Evolutionary conservation across 208 protist genomes (phyloP).

Genomic region (Leishmania arabica): DNA sequence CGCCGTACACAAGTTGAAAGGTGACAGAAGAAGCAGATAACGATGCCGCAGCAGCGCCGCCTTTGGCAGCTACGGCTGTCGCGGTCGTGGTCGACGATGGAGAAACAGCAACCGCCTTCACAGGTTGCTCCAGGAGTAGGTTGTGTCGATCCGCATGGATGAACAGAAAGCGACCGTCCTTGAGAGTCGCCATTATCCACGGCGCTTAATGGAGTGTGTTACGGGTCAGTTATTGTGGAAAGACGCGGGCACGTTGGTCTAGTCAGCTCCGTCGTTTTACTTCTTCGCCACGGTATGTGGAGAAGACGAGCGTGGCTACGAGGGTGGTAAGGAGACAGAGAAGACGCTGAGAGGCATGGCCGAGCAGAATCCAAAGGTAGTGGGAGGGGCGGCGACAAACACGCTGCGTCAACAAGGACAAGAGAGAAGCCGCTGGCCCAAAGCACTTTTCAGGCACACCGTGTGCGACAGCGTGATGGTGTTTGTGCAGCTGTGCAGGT

Average conservation of each 20-base stretch:
- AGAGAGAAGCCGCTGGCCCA: neutral
- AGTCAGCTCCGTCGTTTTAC: neutral
- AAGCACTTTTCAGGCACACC: neutral
- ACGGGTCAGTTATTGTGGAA: neutral
- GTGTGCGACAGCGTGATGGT: neutral
- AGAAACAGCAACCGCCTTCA: neutral
- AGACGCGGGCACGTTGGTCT: neutral
- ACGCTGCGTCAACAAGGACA: neutral
- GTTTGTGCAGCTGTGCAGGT: neutral
- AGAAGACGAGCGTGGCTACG: neutral
- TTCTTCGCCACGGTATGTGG: neutral
- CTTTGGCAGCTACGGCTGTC: neutral
- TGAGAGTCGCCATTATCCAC: constrained; percentile 10
- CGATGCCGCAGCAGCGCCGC: neutral
- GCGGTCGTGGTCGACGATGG: neutral
- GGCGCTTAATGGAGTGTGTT: neutral
- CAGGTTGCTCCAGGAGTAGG: constrained; percentile 6
- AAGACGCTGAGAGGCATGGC: neutral
- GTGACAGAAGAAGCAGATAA: neutral
- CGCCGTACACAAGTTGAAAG: constrained; percentile 44
- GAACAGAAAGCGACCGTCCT: constrained; percentile 19
- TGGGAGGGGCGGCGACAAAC: neutral
- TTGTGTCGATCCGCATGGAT: constrained; percentile 11
- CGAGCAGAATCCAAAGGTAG: neutral
- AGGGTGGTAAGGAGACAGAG: neutral